Percentiles rank a stretch among this genome's conserved stretches.
Evolutionary conservation across 768 basidiomycete species (phyloP).

Genomic region (Tricholoma bakamatsutake): DNA sequence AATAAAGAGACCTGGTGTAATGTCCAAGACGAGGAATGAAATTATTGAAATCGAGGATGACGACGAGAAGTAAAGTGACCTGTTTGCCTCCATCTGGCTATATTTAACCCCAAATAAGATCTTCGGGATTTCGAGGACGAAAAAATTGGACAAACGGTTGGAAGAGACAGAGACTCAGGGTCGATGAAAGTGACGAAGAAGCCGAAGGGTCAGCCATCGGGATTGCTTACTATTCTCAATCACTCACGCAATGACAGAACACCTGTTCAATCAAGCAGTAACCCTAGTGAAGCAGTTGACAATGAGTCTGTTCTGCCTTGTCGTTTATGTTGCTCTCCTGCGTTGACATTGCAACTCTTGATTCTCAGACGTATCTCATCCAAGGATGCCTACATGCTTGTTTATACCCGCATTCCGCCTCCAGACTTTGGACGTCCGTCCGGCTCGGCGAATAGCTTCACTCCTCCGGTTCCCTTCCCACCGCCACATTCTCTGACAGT

Average conservation of each 20-base stretch:
- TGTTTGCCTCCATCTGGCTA: slow-evolving; percentile 2
- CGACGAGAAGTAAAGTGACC: slow-evolving; percentile 14
- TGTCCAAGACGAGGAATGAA: slow-evolving; percentile 24
- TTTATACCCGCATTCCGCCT: slow-evolving; percentile 57
- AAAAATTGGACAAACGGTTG: slow-evolving; percentile 34
- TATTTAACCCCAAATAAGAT: slow-evolving; percentile 12
- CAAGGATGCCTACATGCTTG: slow-evolving; percentile 92
- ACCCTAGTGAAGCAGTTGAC: background rate
- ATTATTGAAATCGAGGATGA: slow-evolving; percentile 22
- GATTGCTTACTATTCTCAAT: background rate
- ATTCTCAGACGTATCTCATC: slow-evolving; percentile 51
- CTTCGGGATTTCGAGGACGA: slow-evolving; percentile 18
- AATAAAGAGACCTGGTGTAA: slow-evolving; percentile 47
- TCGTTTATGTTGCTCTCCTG: background rate
- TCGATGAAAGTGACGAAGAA: slow-evolving; percentile 60
- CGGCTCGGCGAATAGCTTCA: background rate
- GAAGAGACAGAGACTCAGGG: slow-evolving; percentile 48
- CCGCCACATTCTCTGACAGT: slow-evolving; percentile 50
- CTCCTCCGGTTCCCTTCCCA: slow-evolving; percentile 25
- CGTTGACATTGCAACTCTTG: background rate
- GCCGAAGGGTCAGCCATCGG: background rate
- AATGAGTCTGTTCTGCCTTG: background rate
- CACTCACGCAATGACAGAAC: background rate
- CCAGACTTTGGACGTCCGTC: background rate
- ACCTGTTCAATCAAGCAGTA: background rate